phyloP scores from a whole-genome alignment of 2,329 filamentous ascomycete genomes.

The Aspergillus ibericus region DNA sequence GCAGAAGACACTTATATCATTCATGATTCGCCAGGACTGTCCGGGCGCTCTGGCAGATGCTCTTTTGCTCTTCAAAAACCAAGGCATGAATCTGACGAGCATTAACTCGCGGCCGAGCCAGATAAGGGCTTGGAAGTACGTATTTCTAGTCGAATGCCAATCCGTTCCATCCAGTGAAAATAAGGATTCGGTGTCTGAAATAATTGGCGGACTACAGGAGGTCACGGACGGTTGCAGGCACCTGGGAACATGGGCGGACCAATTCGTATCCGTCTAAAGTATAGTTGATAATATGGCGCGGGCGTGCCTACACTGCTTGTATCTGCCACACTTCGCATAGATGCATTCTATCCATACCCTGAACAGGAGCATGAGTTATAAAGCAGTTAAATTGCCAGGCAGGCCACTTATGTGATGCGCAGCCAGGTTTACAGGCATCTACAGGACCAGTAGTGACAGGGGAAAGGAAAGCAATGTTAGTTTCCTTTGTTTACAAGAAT shows the following conservation, averaged over 20 bases:
- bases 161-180: conserved; percentile 44
- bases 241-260: conserved; percentile 44
- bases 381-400: neutral
- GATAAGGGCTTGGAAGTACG: conserved; percentile 77
- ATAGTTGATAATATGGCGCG: neutral
- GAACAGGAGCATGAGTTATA: neutral
- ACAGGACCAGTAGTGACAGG: neutral
- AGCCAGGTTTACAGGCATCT: neutral
- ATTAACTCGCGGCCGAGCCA: conserved; percentile 85
- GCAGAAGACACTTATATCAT: conserved; percentile 70
- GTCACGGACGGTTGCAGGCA: conserved; percentile 43
- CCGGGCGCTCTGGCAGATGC: conserved; percentile 83
- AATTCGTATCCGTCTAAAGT: conserved; percentile 16
- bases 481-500: neutral
- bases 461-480: neutral
- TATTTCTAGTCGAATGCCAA: conserved; percentile 91
- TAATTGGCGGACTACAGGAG: conserved; percentile 34
- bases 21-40: conserved; percentile 73
- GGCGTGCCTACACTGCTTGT: neutral
- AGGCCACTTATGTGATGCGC: neutral
- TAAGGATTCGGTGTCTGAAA: conserved; percentile 28
- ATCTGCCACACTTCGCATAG: neutral
- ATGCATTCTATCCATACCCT: neutral
- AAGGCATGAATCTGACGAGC: conserved; percentile 78
- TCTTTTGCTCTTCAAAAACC: conserved; percentile 72